Base-by-base conservation (phyloP, 257 asterid species). In the Osmanthus fragrans region DNA sequence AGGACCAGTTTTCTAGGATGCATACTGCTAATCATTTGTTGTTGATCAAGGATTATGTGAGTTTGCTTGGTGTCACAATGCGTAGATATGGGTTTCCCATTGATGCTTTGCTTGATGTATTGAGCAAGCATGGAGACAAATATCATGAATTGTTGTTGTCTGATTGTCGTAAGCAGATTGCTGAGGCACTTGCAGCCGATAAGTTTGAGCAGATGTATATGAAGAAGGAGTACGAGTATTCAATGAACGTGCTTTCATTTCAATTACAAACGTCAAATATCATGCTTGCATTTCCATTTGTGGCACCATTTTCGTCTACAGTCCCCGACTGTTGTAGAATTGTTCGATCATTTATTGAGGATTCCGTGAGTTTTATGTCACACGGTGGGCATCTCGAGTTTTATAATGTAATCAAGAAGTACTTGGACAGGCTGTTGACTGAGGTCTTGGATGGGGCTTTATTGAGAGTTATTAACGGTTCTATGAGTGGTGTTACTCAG, bases 261-360 rank as follows among this genome's bases (percentile, higher is more conserved):
- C 99, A 95, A 88, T 74, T 95, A 74, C 99, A 95, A 82, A 93
- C 97, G 1, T 93, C 99, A 8, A 90, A 93, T 81, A 89, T 93
- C 78, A 89, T 89, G 93, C 99, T 98, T 8, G 99, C 99, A 12
- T 95, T 95, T 80, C 99, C 99, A 16, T 95, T 89, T 78, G 85
- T 95, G 66, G 99, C 98, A 0, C 97, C 98, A 8, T 95, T 93
- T 87, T 95, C 99, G 3, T 90, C 96, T 4, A 93, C 89, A 23
- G 98, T 95, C 9, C 98, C 99, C 7, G 99, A 95, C 82, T 93
- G 98, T 80, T 95, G 99, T 85, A 88, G 99, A 84, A 93, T 95
- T n/a, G 98, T 95, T 67, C 85, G 99, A 66, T 93, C 99, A 4
- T 95, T 95, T 75, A 88, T 95, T 30, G 98, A 91, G 89, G 99